Conservation (phyloP, 2,329 filamentous ascomycete species). For the Clonostachys rosea region DNA sequence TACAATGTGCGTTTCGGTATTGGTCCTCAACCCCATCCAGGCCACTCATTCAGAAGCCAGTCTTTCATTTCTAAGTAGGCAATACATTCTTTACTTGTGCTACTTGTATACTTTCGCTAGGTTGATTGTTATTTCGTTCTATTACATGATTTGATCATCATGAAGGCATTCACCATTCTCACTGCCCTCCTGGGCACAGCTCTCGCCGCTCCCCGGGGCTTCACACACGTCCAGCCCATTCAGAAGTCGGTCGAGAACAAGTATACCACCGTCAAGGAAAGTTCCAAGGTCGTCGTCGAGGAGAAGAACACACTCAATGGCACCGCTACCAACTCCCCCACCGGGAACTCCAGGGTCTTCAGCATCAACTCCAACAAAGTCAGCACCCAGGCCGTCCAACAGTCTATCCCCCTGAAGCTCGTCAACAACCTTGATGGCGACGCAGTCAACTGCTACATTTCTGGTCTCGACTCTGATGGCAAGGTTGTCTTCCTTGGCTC, state of each 20-base stretch:
- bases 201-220: constrained; percentile 3
- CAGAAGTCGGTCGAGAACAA: not conserved
- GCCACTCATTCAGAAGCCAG: too few species aligned
- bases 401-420: constrained; percentile 20
- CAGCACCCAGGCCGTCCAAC: too few species aligned
- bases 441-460: constrained; percentile 37
- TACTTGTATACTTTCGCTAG: too few species aligned
- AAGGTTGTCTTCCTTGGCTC: constrained; percentile 35
- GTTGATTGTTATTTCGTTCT: too few species aligned
- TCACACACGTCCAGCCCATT: not conserved
- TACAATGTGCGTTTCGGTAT: too few species aligned
- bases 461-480: constrained; percentile 31
- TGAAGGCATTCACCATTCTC: not conserved
- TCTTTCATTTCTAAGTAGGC: too few species aligned
- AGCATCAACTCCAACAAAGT: too few species aligned
- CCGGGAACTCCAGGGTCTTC: too few species aligned
- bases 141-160: too few species aligned
- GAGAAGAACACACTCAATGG: constrained; percentile 32
- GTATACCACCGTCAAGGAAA: constrained; percentile 23
- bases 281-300: constrained; percentile 25
- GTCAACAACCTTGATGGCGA: constrained; percentile 36
- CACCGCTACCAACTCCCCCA: constrained; percentile 14
- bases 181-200: constrained; percentile 8
- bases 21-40: too few species aligned
- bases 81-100: too few species aligned